phyloP scores from a whole-genome alignment of 1,139 yeast species.

The Blastobotrys apis region DNA sequence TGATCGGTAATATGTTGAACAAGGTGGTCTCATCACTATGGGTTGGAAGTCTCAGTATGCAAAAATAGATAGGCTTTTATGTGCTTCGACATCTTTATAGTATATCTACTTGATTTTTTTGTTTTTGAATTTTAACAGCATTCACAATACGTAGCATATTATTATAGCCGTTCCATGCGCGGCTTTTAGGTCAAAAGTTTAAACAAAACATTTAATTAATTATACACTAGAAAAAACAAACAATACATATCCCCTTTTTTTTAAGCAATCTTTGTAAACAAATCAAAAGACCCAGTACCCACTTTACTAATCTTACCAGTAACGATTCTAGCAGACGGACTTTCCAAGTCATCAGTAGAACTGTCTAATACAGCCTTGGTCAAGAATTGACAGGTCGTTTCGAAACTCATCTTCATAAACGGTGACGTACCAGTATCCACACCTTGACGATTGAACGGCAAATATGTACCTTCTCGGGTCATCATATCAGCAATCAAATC shows the following conservation, averaged over 20 bases:
- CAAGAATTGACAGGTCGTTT: constrained; percentile 95
- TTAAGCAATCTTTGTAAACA: constrained; percentile 32
- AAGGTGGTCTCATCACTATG: too few relatives aligned
- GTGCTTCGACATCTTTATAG: too few relatives aligned
- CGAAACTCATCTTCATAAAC: constrained; percentile 98
- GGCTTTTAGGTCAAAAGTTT: too few relatives aligned
- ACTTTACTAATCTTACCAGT: constrained; percentile 86
- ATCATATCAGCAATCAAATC: constrained; percentile 97
- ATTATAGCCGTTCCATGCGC: too few relatives aligned
- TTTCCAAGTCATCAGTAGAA: constrained; percentile 80
- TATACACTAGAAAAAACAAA: background rate
- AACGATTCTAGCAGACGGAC: constrained; percentile 94
- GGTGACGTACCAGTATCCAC: constrained; percentile 94
- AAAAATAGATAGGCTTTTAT: too few relatives aligned
- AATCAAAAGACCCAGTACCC: constrained; percentile 96
- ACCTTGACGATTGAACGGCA: constrained; percentile 98
- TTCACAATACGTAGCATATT: too few relatives aligned
- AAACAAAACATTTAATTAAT: background rate
- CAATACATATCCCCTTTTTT: background rate
- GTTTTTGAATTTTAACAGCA: too few relatives aligned
- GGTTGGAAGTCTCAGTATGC: too few relatives aligned
- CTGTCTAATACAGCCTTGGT: constrained; percentile 95
- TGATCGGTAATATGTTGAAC: too few relatives aligned
- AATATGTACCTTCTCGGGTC: constrained; percentile 97
- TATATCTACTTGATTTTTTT: too few relatives aligned